Evolutionary conservation across 169 alveolate species (phyloP).

Genomic region (Plasmodium berghei): DNA sequence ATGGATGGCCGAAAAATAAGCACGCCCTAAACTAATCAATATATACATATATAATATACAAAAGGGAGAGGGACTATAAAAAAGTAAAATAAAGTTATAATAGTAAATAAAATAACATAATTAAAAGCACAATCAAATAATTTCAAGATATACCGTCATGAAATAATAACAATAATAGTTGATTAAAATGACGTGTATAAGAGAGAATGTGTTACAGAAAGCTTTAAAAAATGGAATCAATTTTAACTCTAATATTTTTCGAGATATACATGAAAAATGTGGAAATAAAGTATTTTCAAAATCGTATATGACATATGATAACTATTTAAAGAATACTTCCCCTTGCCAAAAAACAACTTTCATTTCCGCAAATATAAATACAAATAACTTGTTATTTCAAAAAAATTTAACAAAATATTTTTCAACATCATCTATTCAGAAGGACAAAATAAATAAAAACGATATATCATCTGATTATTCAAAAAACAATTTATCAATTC

Average conservation of each 20-base stretch:
- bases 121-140: too few species aligned
- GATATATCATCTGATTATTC: conserved; percentile 21
- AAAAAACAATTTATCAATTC: conserved; percentile 27
- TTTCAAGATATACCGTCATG: too few species aligned
- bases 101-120: too few species aligned
- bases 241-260: conserved; percentile 6
- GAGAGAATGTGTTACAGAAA: conserved; percentile 22
- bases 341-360: not conserved
- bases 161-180: too few species aligned
- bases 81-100: too few species aligned
- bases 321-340: conserved; percentile 5
- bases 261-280: conserved; percentile 36
- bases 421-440: conserved; percentile 6
- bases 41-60: too few species aligned
- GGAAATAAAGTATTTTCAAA: conserved; percentile 37
- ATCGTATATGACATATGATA: conserved; percentile 9
- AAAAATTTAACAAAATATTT: conserved; percentile 27
- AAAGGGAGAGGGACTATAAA: too few species aligned
- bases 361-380: conserved; percentile 3
- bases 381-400: conserved; percentile 4
- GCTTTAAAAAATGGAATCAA: conserved; percentile 40
- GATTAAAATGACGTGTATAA: conserved; percentile 26
- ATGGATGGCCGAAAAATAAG: too few species aligned
- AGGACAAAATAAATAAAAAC: conserved; percentile 12
- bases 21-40: too few species aligned